Evolutionary conservation across 179 eudicot genomes (phyloP).

Genomic region (Nepenthes alata): DNA sequence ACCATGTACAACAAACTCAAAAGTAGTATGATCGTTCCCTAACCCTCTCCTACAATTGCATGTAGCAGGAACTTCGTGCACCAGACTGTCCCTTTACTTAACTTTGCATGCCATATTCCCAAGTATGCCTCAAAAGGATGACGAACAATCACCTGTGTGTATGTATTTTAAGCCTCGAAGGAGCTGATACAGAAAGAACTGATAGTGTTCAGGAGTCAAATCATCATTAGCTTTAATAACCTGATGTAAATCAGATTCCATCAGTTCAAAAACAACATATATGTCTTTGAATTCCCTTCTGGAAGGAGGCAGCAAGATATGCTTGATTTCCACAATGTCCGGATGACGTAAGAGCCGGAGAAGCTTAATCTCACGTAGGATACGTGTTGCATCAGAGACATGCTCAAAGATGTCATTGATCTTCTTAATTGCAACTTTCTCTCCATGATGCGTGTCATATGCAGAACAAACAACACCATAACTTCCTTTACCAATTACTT

Average conservation of each 20-base stretch:
- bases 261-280: conserved; percentile 76
- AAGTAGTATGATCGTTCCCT: too few relatives aligned
- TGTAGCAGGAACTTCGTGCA: background rate
- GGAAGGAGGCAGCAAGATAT: conserved; percentile 79
- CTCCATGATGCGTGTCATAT: conserved; percentile 73
- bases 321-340: conserved; percentile 88
- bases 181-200: conserved; percentile 79
- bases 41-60: background rate
- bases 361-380: conserved; percentile 84
- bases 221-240: conserved; percentile 95
- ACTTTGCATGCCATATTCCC: background rate
- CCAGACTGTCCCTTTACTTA: too few relatives aligned
- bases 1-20: too few relatives aligned
- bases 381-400: conserved; percentile 95
- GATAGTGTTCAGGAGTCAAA: conserved; percentile 86
- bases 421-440: conserved; percentile 87
- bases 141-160: conserved; percentile 50
- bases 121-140: background rate
- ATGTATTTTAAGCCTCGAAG: conserved; percentile 81
- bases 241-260: conserved; percentile 92
- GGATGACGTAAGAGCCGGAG: conserved; percentile 84
- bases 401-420: conserved; percentile 90
- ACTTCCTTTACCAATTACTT: conserved; percentile 91
- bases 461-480: conserved; percentile 91
- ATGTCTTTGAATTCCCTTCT: conserved; percentile 87